A percentile compares a stretch with the other conserved stretches of the same genome.
Evolutionary conservation across 108 stramenopile species (phyloP).

Genomic region (Skeletonema marinoi): DNA sequence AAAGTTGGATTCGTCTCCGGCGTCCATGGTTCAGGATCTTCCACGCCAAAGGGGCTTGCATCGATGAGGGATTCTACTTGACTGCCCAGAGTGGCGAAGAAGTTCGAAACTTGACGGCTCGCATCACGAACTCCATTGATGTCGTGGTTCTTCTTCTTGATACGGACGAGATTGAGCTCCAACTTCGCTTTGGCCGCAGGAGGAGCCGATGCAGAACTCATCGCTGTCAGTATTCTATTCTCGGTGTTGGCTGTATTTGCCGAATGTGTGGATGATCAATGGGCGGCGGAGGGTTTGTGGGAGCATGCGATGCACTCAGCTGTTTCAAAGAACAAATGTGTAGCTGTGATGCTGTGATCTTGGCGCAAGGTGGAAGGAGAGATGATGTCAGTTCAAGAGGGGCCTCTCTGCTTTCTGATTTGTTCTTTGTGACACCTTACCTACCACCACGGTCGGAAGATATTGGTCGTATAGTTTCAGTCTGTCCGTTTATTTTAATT

Average conservation of each 20-base stretch:
- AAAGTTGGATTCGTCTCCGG: conserved; percentile 15
- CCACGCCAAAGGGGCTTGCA: conserved; percentile 19
- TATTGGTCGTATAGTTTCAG: too few relatives aligned
- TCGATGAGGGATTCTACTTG: conserved; percentile 29
- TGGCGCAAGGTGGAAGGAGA: background rate
- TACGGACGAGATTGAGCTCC: background rate
- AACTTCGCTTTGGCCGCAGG: background rate
- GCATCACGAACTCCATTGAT: background rate
- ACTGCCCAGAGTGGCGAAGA: conserved; percentile 11
- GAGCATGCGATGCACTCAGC: background rate
- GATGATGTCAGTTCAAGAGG: background rate
- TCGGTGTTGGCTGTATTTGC: background rate
- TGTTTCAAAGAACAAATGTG: background rate
- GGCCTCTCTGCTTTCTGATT: background rate
- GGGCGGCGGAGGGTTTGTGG: background rate
- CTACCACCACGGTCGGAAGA: too few relatives aligned
- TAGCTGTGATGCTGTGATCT: too few relatives aligned
- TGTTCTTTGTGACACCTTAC: too few relatives aligned
- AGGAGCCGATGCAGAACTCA: background rate
- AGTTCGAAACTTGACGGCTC: background rate
- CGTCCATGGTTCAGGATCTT: conserved; percentile 22
- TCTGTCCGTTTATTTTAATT: too few relatives aligned
- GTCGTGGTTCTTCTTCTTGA: background rate
- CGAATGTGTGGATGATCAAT: background rate
- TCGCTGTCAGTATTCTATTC: background rate